Base-by-base conservation (phyloP, 306 rosid species). In the Cicer arietinum region DNA sequence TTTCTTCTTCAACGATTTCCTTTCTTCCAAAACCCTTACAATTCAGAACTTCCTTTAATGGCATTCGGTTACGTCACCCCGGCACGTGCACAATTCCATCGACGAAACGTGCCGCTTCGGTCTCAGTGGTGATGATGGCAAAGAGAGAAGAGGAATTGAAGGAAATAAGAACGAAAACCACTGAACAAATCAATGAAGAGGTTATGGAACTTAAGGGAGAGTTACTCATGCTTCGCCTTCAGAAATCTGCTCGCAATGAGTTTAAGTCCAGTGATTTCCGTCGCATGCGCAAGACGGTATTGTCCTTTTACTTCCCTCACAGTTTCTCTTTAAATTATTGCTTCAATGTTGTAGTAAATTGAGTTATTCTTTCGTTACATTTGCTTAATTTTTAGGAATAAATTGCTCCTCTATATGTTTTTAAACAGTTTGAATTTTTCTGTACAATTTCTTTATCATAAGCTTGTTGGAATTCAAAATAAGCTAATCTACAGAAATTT, bases 181-280 rank as follows among this genome's bases (percentile, higher is more conserved):
- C 90, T 0, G 92, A 95, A 70, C 87, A 92, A 74, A 90, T 95
- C 68, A 89, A 94, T 69, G 92, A 94, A 52, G 96, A 92, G 80
- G 92, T 94, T 16, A 56, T 89, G 14, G 93, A 88, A n/a, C 99
- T 94, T 50, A 83, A 94, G 82, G 99, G 99, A 0, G 99, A 92
- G 80, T 96, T 94, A 52, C 66, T 89, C 17, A 89, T 94, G 99
- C 99, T 92, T 77, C 88, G 91, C 8, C 92, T 94, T 58, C 90
- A 91, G 80, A 84, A 88, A 86, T 92, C 99, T 0, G 90, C 87
- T 25, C 88, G 96, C 8, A 89, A 89, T 50, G 97, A 94, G 73
- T 90, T 92, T 81, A 92, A 87, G 74, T 65, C 97, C 81, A 94
- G 96, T 65, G 96, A 94, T 17, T 94, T 94, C 83, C 60, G 85